A percentile compares a stretch with the other conserved stretches of the same genome.
phyloP scores from a whole-genome alignment of 2,329 filamentous ascomycete species.

The Macrophomina pseudophaseolina region DNA sequence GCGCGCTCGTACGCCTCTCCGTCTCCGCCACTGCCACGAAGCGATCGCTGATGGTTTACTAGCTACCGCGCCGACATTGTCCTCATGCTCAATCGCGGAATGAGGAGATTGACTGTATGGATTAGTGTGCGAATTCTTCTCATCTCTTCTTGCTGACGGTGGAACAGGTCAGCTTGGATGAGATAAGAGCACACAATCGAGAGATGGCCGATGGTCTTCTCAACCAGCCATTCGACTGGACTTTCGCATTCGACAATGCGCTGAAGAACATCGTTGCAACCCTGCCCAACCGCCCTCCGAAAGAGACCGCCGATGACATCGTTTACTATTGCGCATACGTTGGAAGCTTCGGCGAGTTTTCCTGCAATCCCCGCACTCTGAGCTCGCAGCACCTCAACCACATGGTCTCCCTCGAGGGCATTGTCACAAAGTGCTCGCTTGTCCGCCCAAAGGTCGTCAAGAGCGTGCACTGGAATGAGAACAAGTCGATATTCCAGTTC shows the following conservation, averaged over 20 bases:
- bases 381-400: conserved; percentile 89
- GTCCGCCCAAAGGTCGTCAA: conserved; percentile 97
- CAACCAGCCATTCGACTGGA: conserved; percentile 85
- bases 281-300: conserved; percentile 73
- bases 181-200: conserved; percentile 84
- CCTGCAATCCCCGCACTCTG: conserved; percentile 92
- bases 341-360: conserved; percentile 91
- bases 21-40: background rate
- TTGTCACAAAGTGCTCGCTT: conserved; percentile 93
- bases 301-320: conserved; percentile 77
- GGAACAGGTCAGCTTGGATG: conserved; percentile 68
- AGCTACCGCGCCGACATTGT: conserved; percentile 93
- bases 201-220: conserved; percentile 83
- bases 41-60: conserved; percentile 33
- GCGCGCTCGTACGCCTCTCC: conserved; percentile 54
- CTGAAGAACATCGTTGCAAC: conserved; percentile 87
- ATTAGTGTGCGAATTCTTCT: background rate
- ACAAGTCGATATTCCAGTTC: conserved; percentile 82
- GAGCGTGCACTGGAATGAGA: conserved; percentile 95
- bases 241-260: conserved; percentile 85
- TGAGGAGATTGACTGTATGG: conserved; percentile 61
- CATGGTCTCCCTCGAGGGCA: conserved; percentile 97
- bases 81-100: conserved; percentile 68
- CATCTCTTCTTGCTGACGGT: conserved; percentile 16
- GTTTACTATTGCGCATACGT: conserved; percentile 96